Percentiles rank a stretch among this genome's conserved stretches.
phyloP scores from a whole-genome alignment of 2,329 filamentous ascomycete species.

The Penicillium brasilianum region DNA sequence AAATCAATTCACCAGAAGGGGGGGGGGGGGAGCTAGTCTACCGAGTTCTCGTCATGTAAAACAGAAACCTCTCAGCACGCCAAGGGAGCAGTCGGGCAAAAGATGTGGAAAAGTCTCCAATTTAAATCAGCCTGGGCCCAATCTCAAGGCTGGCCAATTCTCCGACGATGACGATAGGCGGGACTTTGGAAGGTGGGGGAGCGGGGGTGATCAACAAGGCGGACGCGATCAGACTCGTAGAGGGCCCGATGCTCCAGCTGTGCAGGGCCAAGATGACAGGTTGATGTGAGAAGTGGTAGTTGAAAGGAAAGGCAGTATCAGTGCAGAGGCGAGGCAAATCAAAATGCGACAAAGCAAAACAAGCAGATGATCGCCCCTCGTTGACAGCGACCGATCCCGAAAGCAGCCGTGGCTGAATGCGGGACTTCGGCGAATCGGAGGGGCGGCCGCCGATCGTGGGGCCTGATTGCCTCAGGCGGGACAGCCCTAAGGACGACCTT shows the following conservation, averaged over 20 bases:
- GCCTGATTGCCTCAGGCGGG: not conserved
- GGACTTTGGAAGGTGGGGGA: slow-evolving; percentile 11
- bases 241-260: not conserved
- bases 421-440: not conserved
- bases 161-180: slow-evolving; percentile 23
- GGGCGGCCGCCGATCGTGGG: not conserved
- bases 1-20: slow-evolving; percentile 7
- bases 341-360: not conserved
- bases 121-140: slow-evolving; percentile 8
- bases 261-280: not conserved
- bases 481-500: slow-evolving; percentile 9
- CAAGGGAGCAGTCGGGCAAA: slow-evolving; percentile 12
- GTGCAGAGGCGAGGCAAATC: not conserved
- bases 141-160: slow-evolving; percentile 7
- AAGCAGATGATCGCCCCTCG: not conserved
- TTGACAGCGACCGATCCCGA: slow-evolving; percentile 9
- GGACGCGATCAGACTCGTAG: not conserved
- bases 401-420: slow-evolving; percentile 7
- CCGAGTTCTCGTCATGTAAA: not conserved
- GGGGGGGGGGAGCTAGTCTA: not conserved
- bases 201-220: slow-evolving; percentile 13
- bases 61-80: slow-evolving; percentile 1
- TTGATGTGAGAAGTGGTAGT: not conserved
- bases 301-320: not conserved
- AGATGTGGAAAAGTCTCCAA: slow-evolving; percentile 14